phyloP scores from a whole-genome alignment of 2,329 filamentous ascomycete species.

The Colletotrichum theobromicola region DNA sequence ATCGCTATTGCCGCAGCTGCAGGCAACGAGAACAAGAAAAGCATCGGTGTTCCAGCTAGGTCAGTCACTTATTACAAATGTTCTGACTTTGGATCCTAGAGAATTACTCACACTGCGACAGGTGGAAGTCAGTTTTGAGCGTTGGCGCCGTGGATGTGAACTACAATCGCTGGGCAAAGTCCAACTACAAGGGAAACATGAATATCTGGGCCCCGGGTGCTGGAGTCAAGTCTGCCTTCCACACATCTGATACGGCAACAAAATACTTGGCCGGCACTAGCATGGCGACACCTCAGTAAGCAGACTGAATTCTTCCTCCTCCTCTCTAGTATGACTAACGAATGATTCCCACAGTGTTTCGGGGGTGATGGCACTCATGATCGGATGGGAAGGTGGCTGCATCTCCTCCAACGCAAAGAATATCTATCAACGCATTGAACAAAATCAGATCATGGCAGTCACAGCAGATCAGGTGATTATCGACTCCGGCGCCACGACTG shows the following conservation, averaged over 20 bases:
- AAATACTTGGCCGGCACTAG: neutral
- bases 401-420: neutral
- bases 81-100: rapidly evolving
- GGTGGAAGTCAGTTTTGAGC: no score
- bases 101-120: no score
- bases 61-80: no score
- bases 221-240: no score
- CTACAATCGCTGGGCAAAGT: no score
- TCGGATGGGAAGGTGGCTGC: neutral
- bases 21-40: no score
- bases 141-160: no score
- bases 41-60: no score
- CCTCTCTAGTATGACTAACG: neutral
- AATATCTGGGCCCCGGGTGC: no score
- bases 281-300: neutral
- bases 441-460: neutral
- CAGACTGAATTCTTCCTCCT: neutral
- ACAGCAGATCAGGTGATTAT: neutral
- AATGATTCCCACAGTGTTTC: neutral
- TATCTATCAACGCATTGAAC: neutral
- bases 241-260: no score
- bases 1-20: no score
- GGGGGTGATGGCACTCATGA: neutral
- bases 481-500: neutral
- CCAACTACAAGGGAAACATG: no score